phyloP scores from a whole-genome alignment of 23 red algal species.

The Gracilariopsis chorda region DNA sequence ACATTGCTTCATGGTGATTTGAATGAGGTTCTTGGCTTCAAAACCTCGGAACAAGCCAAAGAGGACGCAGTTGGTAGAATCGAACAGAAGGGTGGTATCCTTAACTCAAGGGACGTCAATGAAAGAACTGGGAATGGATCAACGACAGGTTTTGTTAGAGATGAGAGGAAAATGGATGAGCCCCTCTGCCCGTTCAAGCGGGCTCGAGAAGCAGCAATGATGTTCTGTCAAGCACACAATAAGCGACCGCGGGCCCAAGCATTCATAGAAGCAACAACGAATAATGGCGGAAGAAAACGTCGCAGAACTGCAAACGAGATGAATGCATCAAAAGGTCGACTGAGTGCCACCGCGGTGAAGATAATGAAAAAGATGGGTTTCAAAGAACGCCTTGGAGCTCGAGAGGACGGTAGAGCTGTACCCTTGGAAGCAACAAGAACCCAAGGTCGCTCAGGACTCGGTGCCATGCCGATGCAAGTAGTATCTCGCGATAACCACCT shows the following conservation, averaged over 20 bases:
- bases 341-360: not conserved
- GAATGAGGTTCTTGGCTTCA: not conserved
- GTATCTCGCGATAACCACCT: not conserved
- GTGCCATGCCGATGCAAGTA: not conserved
- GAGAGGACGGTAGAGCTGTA: conserved; percentile 35
- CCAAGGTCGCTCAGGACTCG: conserved; percentile 6
- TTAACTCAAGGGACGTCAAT: not conserved
- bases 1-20: not conserved
- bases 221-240: not conserved
- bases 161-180: not conserved
- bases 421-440: not conserved
- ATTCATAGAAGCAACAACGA: not conserved
- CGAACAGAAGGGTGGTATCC: not conserved
- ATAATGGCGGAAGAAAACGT: not conserved
- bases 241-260: not conserved
- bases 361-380: conserved; percentile 67
- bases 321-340: too few species aligned
- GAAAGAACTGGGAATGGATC: not conserved
- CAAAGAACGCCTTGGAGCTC: conserved; percentile 38
- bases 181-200: not conserved
- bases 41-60: not conserved
- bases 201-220: not conserved
- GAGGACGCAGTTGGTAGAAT: not conserved
- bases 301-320: too few species aligned
- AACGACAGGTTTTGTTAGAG: too few species aligned